These are phyloP conservation scores for Syzygium grande DNA, from an alignment of 345 rosid species.

Conservation along the genomic window DNA sequence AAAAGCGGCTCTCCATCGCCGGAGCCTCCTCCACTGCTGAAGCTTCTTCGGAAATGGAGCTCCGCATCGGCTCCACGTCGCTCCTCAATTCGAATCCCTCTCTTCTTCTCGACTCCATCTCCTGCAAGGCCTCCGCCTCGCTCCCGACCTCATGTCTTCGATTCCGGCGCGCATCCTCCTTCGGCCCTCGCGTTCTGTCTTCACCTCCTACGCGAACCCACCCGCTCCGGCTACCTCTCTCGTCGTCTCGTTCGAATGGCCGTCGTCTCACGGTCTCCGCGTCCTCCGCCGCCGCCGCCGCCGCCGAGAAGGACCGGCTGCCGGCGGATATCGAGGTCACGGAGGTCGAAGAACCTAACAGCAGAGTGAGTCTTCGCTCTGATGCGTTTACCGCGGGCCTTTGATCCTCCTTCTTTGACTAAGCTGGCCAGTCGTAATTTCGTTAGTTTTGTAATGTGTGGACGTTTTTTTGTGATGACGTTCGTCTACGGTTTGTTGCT, in stretches of 20 bases:
- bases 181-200: slow-evolving; percentile 15
- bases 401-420: not conserved
- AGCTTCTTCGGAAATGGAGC: slow-evolving; percentile 42
- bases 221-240: slow-evolving; percentile 1
- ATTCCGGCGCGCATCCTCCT: slow-evolving; percentile 10
- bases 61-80: slow-evolving; percentile 33
- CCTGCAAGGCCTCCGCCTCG: slow-evolving; percentile 6
- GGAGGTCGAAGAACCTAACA: slow-evolving; percentile 50
- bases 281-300: slow-evolving; percentile 32
- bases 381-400: not conserved
- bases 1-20: not conserved
- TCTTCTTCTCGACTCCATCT: not conserved
- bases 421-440: not conserved
- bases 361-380: slow-evolving; percentile 41
- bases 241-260: slow-evolving; percentile 3
- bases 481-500: not conserved
- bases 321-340: slow-evolving; percentile 61
- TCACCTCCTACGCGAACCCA: slow-evolving; percentile 28
- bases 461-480: not conserved
- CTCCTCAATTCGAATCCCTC: slow-evolving; percentile 7
- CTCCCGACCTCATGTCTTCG: slow-evolving; percentile 16
- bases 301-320: slow-evolving; percentile 43
- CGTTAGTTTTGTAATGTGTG: not conserved
- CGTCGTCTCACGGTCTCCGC: slow-evolving; percentile 7
- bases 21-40: not conserved